Evolutionary conservation across 2,329 filamentous ascomycete genomes (phyloP).

Genomic region (Pestalotiopsis sp.): DNA sequence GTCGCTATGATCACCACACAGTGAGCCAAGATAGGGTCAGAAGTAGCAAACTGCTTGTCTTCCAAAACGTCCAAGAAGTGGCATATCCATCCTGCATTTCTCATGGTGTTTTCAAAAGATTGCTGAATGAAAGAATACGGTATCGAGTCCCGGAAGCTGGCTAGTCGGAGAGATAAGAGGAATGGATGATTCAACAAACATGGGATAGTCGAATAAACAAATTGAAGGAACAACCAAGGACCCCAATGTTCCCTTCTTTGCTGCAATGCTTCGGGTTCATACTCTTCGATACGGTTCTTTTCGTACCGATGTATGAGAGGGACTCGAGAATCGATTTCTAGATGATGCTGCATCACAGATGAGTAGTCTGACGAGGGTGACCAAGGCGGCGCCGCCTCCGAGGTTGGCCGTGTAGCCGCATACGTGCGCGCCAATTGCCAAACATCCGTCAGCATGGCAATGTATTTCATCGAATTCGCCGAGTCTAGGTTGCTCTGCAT

Average conservation of each 20-base stretch:
- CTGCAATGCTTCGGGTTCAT: background rate
- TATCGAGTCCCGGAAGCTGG: background rate
- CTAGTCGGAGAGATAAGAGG: background rate
- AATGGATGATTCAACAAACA: background rate
- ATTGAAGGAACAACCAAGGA: background rate
- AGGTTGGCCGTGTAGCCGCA: background rate
- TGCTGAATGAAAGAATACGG: background rate
- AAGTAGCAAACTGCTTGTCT: background rate
- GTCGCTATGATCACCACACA: background rate
- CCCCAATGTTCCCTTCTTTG: background rate
- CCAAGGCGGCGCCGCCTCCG: background rate
- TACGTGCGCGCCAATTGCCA: background rate
- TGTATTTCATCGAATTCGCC: background rate
- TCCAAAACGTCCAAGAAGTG: background rate
- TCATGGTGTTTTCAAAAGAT: background rate
- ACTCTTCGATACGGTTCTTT: background rate
- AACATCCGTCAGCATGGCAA: background rate
- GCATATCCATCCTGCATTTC: background rate
- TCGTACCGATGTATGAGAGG: background rate
- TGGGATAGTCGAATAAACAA: background rate
- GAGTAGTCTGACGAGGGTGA: background rate
- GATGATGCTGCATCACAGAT: background rate
- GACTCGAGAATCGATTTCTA: background rate
- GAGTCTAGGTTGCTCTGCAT: background rate
- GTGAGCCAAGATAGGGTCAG: background rate